phyloP scores from a whole-genome alignment of 1,284 basidiomycete genomes.

The Mixia osmundae region DNA sequence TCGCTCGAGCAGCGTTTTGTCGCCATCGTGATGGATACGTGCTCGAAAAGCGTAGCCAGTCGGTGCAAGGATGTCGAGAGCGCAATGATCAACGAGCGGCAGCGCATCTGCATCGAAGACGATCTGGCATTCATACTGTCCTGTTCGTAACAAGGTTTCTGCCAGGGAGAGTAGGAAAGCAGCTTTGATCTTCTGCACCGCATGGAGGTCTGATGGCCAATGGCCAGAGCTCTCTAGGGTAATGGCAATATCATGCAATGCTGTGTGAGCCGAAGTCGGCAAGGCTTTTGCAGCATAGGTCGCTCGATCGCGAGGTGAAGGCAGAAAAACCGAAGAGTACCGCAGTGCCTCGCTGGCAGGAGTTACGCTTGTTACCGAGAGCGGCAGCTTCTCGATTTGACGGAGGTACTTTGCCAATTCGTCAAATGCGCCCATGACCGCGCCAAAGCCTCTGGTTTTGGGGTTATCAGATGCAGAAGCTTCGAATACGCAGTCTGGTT shows the following conservation, averaged over 20 bases:
- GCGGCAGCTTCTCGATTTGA: slow-evolving; percentile 44
- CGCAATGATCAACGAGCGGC: slow-evolving; percentile 42
- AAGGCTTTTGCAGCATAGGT: neutral
- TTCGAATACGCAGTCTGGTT: slow-evolving; percentile 16
- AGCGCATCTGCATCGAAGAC: slow-evolving; percentile 25
- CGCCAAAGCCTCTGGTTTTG: slow-evolving; percentile 34
- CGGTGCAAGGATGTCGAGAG: slow-evolving; percentile 51
- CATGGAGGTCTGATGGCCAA: slow-evolving; percentile 86
- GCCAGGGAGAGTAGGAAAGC: slow-evolving; percentile 39
- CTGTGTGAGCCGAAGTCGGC: slow-evolving; percentile 35
- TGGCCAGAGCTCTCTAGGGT: slow-evolving; percentile 74
- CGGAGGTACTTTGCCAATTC: slow-evolving; percentile 52
- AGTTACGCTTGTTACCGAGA: slow-evolving; percentile 51
- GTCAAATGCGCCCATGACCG: slow-evolving; percentile 58
- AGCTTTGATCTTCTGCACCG: slow-evolving; percentile 84
- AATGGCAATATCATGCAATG: slow-evolving; percentile 45
- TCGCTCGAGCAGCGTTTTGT: slow-evolving; percentile 46
- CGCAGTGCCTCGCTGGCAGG: slow-evolving; percentile 52
- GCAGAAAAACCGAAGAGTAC: slow-evolving; percentile 53
- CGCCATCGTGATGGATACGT: slow-evolving; percentile 69
- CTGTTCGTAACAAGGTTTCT: slow-evolving; percentile 34
- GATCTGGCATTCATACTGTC: slow-evolving; percentile 26
- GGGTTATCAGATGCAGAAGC: slow-evolving; percentile 21
- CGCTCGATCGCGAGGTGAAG: slow-evolving; percentile 19
- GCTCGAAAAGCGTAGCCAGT: slow-evolving; percentile 71